Evolutionary conservation across 176 grass and related monocot species (phyloP).

Genomic region (Poa annua): DNA sequence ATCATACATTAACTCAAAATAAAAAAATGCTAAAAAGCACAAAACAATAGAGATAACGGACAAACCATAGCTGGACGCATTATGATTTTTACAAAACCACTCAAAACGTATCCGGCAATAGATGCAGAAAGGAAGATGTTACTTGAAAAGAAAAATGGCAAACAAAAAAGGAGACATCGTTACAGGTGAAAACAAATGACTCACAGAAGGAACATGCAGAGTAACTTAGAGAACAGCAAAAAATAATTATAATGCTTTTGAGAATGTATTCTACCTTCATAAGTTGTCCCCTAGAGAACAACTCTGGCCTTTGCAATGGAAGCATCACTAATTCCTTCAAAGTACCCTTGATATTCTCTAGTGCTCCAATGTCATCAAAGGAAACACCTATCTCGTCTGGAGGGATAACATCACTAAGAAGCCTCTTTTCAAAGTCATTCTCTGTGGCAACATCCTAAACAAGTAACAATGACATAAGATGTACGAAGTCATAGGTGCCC

Average conservation of each 20-base stretch:
- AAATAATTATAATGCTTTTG: neutral
- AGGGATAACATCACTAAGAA: slow-evolving; percentile 93
- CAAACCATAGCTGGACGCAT: neutral
- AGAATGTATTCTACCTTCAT: slow-evolving; percentile 71
- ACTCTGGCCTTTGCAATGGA: slow-evolving; percentile 94
- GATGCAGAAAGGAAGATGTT: neutral
- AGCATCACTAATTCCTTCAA: slow-evolving; percentile 99
- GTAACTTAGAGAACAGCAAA: neutral
- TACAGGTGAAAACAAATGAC: slow-evolving; percentile 3
- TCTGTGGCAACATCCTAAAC: slow-evolving; percentile 78
- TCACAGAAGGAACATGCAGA: neutral
- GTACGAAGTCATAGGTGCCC: neutral
- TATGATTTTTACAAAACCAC: slow-evolving; percentile 1
- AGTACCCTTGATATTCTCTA: slow-evolving; percentile 97
- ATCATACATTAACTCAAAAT: neutral
- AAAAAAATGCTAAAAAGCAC: neutral
- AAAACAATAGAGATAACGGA: neutral
- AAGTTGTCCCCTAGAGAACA: slow-evolving; percentile 94
- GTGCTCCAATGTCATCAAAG: slow-evolving; percentile 93
- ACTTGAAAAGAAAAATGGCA: neutral
- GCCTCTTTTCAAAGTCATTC: slow-evolving; percentile 96
- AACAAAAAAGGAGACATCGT: slow-evolving; percentile 9
- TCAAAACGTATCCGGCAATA: neutral
- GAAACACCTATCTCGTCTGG: slow-evolving; percentile 93
- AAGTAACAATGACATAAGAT: slow-evolving; percentile 30